These are phyloP conservation scores for Dalbergia cochinchinensis DNA, from an alignment of 306 rosid genomes.

Conservation along the genomic window DNA sequence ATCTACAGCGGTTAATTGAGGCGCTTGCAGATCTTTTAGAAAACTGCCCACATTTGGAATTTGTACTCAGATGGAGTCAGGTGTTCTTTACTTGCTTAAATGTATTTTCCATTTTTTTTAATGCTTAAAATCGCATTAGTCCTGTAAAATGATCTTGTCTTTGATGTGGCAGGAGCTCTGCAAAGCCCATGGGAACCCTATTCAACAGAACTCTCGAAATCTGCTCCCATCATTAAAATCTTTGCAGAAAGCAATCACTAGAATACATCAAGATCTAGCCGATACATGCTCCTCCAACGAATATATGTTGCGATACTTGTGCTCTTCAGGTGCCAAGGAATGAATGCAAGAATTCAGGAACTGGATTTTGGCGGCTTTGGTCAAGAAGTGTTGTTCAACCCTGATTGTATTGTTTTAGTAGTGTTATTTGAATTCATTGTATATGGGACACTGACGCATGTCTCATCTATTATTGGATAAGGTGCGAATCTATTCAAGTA, in stretches of 20 bases:
- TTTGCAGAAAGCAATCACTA: conserved; percentile 79
- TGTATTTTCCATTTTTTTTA: not conserved
- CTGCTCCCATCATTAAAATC: conserved; percentile 87
- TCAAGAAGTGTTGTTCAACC: conserved; percentile 19
- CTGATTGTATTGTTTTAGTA: not conserved
- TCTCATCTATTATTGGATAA: no score
- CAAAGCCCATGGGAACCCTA: conserved; percentile 76
- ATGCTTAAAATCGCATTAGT: not conserved
- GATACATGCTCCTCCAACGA: conserved; percentile 93
- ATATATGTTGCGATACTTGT: conserved; percentile 77
- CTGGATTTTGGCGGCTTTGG: conserved; percentile 23
- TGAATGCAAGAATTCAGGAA: conserved; percentile 37
- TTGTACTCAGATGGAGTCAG: conserved; percentile 89
- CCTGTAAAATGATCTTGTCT: conserved; percentile 35
- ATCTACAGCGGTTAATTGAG: conserved; percentile 82
- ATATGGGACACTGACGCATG: no score
- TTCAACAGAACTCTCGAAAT: conserved; percentile 76
- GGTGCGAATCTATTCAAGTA: no score
- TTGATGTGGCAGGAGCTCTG: conserved; percentile 79
- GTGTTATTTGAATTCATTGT: no score
- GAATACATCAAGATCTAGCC: conserved; percentile 84
- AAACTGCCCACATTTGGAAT: conserved; percentile 89
- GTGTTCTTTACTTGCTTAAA: conserved; percentile 49
- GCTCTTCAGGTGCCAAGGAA: conserved; percentile 61
- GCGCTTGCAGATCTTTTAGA: conserved; percentile 89